Evolutionary conservation across 1,284 basidiomycete species (phyloP).

Genomic region (Ceratobasidium sp.): DNA sequence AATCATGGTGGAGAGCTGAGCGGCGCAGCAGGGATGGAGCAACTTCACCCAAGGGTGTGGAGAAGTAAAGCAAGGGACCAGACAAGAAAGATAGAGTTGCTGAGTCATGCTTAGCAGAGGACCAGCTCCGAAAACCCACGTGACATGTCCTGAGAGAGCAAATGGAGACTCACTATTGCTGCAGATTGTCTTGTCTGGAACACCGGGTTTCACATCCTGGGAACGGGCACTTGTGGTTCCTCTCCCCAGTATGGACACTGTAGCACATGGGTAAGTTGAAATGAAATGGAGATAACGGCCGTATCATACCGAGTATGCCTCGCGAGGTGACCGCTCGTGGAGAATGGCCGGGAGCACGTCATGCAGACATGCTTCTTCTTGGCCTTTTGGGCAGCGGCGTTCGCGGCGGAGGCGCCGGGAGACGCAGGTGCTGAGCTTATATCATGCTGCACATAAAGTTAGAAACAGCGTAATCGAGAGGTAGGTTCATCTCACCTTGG

Average conservation of each 20-base stretch:
- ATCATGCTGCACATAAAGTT: conserved; percentile 22
- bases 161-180: conserved; percentile 74
- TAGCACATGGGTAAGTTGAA: conserved; percentile 2
- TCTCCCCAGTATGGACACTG: conserved; percentile 80
- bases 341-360: conserved; percentile 77
- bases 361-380: conserved; percentile 66
- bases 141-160: conserved; percentile 22
- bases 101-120: conserved; percentile 25
- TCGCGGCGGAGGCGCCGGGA: conserved; percentile 23
- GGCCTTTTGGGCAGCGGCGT: conserved; percentile 47
- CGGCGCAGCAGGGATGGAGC: conserved; percentile 26
- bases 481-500: conserved; percentile 33
- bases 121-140: conserved; percentile 2
- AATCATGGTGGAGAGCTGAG: conserved; percentile 29
- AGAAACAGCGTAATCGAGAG: conserved; percentile 21
- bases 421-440: conserved; percentile 27
- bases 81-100: neutral
- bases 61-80: neutral
- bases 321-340: conserved; percentile 84
- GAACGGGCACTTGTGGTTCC: conserved; percentile 83
- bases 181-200: conserved; percentile 81
- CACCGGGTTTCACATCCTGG: conserved; percentile 84
- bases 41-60: neutral
- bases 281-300: neutral
- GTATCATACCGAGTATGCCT: conserved; percentile 70